These are phyloP conservation scores for Trapa incisa DNA, from an alignment of 345 rosid species.

Conservation along the genomic window DNA sequence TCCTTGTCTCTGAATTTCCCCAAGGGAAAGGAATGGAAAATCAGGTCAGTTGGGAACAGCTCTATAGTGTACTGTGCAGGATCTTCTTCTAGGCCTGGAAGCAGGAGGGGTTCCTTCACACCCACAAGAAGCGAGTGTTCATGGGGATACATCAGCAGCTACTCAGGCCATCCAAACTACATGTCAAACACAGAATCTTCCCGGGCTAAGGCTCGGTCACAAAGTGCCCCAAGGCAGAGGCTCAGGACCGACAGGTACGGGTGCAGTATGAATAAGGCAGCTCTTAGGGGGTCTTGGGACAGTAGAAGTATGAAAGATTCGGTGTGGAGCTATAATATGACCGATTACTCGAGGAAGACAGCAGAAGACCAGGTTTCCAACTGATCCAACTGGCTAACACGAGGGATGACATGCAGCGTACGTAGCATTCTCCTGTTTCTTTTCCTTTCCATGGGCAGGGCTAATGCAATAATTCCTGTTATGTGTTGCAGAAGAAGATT, in stretches of 20 bases:
- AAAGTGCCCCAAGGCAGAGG: conserved; percentile 93
- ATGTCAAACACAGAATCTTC: conserved; percentile 91
- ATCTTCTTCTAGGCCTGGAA: conserved; percentile 48
- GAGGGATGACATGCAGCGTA: neutral
- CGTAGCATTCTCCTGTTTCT: too few species aligned
- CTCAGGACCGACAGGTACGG: conserved; percentile 43
- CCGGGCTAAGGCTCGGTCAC: conserved; percentile 63
- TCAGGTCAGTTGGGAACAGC: conserved; percentile 50
- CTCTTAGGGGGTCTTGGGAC: conserved; percentile 36
- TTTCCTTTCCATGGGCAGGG: too few species aligned
- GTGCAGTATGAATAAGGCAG: conserved; percentile 22
- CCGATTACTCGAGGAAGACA: conserved; percentile 23
- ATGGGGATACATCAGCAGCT: conserved; percentile 48
- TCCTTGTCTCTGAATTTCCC: conserved; percentile 25
- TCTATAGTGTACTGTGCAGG: conserved; percentile 41
- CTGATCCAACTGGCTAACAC: conserved; percentile 18
- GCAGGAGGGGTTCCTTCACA: conserved; percentile 63
- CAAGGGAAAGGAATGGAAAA: conserved; percentile 19
- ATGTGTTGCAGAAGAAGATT: too few species aligned
- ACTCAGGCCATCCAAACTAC: conserved; percentile 67
- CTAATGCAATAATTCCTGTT: too few species aligned
- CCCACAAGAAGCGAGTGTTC: conserved; percentile 71
- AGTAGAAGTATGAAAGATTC: conserved; percentile 21
- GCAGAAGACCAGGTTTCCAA: conserved; percentile 22
- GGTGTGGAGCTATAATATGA: conserved; percentile 29